Percentiles rank a stretch among this genome's conserved stretches.
Evolutionary conservation across 345 rosid genomes (phyloP).

Genomic region (Crucihimalaya himalaica): DNA sequence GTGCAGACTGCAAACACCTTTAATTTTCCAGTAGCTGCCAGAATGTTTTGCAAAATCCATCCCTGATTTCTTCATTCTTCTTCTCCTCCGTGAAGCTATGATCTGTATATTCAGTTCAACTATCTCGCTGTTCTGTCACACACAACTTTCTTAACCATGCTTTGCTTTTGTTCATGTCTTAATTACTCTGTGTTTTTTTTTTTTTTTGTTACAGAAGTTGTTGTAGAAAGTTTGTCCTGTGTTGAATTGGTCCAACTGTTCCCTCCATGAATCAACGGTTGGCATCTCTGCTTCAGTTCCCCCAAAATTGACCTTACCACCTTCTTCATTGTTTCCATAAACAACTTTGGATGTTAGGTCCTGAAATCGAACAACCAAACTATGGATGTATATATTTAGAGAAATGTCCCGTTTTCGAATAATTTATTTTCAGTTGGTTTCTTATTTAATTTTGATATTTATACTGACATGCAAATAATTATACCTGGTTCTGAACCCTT

Average conservation of each 20-base stretch:
- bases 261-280: background rate
- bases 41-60: too few relatives aligned
- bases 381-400: background rate
- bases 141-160: background rate
- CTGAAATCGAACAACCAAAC: background rate
- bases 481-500: background rate
- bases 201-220: slow-evolving; percentile 21
- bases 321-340: background rate
- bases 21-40: too few relatives aligned
- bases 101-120: background rate
- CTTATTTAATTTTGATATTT: background rate
- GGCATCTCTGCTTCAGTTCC: background rate
- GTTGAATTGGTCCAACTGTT: slow-evolving; percentile 51
- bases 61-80: too few relatives aligned
- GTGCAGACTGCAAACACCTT: background rate
- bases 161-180: background rate
- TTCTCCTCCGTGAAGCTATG: background rate
- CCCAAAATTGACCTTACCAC: background rate
- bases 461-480: slow-evolving; percentile 8
- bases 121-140: background rate
- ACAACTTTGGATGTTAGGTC: slow-evolving; percentile 8
- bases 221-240: slow-evolving; percentile 47
- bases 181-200: background rate
- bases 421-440: slow-evolving; percentile 12
- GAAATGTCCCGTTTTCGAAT: background rate